Base-by-base conservation (phyloP, 163 green algal genomes). In the Coccomyxa subellipsoidea region DNA sequence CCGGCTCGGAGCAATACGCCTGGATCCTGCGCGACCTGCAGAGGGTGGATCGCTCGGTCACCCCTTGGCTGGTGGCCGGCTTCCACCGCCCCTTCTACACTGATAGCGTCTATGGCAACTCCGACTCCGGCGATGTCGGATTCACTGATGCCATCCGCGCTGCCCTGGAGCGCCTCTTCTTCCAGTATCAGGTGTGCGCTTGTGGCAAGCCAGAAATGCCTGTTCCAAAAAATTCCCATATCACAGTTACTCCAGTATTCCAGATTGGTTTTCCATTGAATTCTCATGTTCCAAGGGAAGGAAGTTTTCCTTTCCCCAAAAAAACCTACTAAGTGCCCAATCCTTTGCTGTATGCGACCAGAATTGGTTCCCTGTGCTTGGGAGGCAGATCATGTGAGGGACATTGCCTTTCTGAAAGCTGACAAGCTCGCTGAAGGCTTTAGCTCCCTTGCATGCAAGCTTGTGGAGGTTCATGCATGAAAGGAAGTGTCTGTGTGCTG, bases 71-170 rank as follows among this genome's bases (percentile, higher is more conserved):
- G 8, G 54, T 86, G 25, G 81, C 92, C 40, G 83, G 80, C 23
- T 88, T 89, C 15, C 92, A 95, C 85, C 85, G 92, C 1, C 92
- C 92, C 25, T 84, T 93, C 27, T 93, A 94, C 85, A 86, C 93
- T 7, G 72, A 80, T 75, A 91, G 84, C 47, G 90, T 84, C 36
- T 86, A 92, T 79, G 76, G 84, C 59, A 73, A 73, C 39, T 38
- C 54, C 9, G 76, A 69, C 0, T 80, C 87, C 32, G 88, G 88
- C 15, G 89, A 94, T 87, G 82, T 88, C 53, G 76, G 76, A 0
- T 90, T 93, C 47, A 84, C 86, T 0, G 36, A 82, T 35, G 69
- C 84, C 37, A 83, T 93, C 70, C 79, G 87, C 36, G 76, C 72
- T 27, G 83, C 87, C 15, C 73, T 91, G 10, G 88, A 91, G 81